Conservation (phyloP, 257 asterid genomes). For the Vinca minor region DNA sequence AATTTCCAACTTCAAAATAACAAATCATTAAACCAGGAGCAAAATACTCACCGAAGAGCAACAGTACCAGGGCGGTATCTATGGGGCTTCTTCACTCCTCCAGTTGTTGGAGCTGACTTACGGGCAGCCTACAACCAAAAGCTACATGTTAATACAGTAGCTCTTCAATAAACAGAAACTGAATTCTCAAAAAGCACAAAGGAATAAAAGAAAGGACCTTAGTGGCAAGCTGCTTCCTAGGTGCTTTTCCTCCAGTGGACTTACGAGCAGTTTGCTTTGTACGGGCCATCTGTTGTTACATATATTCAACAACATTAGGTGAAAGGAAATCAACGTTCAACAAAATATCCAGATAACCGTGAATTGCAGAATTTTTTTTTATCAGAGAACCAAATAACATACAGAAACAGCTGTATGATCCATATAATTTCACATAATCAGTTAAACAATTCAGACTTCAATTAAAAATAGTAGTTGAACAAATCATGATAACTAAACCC, state of each 20-base stretch:
- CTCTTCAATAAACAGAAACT: no score
- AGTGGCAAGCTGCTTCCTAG: slow-evolving; percentile 69
- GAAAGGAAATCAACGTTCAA: not conserved
- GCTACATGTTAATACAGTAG: not conserved
- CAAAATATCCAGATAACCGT: not conserved
- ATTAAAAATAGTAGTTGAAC: no score
- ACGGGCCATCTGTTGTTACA: slow-evolving; percentile 47
- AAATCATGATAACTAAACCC: not conserved
- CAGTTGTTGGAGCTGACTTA: slow-evolving; percentile 78
- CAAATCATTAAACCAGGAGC: rapidly evolving
- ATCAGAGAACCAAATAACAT: not conserved
- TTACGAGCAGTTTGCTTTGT: slow-evolving; percentile 77
- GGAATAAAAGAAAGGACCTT: slow-evolving; percentile 28
- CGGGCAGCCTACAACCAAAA: slow-evolving; percentile 47
- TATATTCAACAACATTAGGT: not conserved
- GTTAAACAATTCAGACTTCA: not conserved
- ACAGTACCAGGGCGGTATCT: slow-evolving; percentile 79
- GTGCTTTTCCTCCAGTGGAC: slow-evolving; percentile 78
- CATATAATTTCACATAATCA: not conserved
- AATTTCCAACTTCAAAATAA: no score
- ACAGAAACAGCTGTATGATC: not conserved
- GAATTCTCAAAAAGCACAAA: not conserved
- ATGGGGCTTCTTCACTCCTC: slow-evolving; percentile 74
- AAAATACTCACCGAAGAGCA: slow-evolving; percentile 56
- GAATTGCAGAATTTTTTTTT: no score